Base-by-base conservation (phyloP, 345 rosid species). In the Erysimum cheiranthoides region DNA sequence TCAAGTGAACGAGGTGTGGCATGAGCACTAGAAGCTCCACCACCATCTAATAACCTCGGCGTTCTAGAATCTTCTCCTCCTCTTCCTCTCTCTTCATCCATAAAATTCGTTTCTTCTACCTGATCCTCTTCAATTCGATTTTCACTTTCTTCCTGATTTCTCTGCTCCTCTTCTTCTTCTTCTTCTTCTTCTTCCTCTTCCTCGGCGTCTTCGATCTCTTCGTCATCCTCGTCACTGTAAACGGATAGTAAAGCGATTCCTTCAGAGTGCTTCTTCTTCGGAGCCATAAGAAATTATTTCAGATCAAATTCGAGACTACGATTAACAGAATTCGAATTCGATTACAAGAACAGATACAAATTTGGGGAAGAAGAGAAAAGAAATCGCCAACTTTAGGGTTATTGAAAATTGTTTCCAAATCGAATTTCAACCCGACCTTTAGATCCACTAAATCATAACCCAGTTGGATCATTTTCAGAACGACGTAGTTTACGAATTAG, bases 141-240 rank as follows among this genome's bases (percentile, higher is more conserved):
- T 38, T 61, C 65, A 8, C 4, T 62, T 47, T 63, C 84, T 49
- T 84, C 77, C n/a, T 66, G 80, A 17, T 42, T 75, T 39, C 35
- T 80, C 32, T 53, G 73, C 47, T 66, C 13, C 43, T 21, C 5
- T 3, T 73, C 74, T 51, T 75, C 13, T 49, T 21, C 5, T 3
- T 73, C 74, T 51, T 75, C 65, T 6, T 50, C 71, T 10, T 58
- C 80, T 10, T 62, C 73, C 4, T 71, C 77, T 18, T 81, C 84
- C 4, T 87, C 87, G 34, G 77, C 73, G 45, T 91, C 90, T 68
- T 88, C 97, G 92, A 89, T 89, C 7, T 91, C 98, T 68, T 93
- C 98, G 73, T 93, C 98, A 49, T 93, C 96, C 59, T 89, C 93
- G 21, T 87, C 98, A 80, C 82, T 82, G 84, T 93, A 93, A 79